These are phyloP conservation scores for Coniosporium apollinis DNA, from an alignment of 495 filamentous ascomycete genomes.

Conservation along the genomic window DNA sequence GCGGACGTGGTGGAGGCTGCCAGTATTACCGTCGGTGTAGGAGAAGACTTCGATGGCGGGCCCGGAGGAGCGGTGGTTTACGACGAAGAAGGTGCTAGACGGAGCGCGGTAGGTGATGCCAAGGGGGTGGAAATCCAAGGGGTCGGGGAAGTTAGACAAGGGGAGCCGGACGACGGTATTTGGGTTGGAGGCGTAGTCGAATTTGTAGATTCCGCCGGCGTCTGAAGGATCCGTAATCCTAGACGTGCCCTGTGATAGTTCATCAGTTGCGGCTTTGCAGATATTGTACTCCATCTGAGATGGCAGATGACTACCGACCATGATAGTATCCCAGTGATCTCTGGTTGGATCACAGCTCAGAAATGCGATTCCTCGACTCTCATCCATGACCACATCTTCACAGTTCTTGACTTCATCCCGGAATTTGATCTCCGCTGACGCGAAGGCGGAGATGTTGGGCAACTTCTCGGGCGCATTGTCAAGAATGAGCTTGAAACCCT, in stretches of 20 bases:
- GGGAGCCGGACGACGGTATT: conserved; percentile 14
- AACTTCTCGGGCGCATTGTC: no score
- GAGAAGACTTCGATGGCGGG: conserved; percentile 15
- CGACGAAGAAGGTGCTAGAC: conserved; percentile 22
- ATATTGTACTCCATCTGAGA: background rate
- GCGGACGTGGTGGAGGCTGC: conserved; percentile 5
- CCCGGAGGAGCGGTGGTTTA: conserved; percentile 14
- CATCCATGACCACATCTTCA: conserved; percentile 28
- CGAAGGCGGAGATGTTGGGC: no score
- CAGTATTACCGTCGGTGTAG: conserved; percentile 1
- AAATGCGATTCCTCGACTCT: conserved; percentile 22
- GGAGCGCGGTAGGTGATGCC: conserved; percentile 27
- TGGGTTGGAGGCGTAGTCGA: conserved; percentile 19
- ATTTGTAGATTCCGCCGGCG: conserved; percentile 22
- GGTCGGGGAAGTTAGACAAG: conserved; percentile 13
- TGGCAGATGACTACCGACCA: conserved; percentile 15
- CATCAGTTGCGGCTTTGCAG: no score
- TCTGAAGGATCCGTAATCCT: conserved; percentile 9
- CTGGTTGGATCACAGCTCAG: conserved; percentile 28
- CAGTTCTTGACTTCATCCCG: conserved; percentile 27
- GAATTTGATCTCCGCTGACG: conserved; percentile 22
- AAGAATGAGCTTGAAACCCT: no score
- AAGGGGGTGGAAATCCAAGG: conserved; percentile 27
- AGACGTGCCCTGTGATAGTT: conserved; percentile 16
- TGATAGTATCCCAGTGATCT: conserved; percentile 33